Percentiles rank a stretch among this genome's conserved stretches.
Conservation (phyloP, 768 basidiomycete species). For the Coprinellus micaceus region DNA sequence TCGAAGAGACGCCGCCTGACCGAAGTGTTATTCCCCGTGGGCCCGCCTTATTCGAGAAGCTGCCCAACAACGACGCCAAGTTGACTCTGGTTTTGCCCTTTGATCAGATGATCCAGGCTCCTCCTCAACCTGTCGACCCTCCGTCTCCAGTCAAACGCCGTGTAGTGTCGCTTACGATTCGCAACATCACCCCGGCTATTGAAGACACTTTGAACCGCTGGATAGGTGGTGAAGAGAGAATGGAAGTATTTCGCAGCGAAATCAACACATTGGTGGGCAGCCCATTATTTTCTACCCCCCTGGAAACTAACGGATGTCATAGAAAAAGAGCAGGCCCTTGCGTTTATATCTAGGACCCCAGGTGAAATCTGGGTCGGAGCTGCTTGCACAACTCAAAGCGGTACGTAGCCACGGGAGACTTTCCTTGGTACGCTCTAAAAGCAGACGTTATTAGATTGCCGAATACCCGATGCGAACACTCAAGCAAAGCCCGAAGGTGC, state of each 20-base stretch:
- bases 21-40: constrained; percentile 70
- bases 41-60: constrained; percentile 16
- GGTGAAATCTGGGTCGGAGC: no score
- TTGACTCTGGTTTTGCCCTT: constrained; percentile 40
- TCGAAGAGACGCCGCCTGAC: constrained; percentile 57
- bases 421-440: no score
- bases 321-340: no score
- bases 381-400: constrained; percentile 60
- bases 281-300: no score
- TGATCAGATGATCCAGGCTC: constrained; percentile 11
- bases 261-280: constrained; percentile 42
- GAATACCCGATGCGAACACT: constrained; percentile 52
- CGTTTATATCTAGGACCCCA: no score
- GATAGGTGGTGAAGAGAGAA: constrained; percentile 54
- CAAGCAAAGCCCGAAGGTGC: constrained; percentile 42
- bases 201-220: constrained; percentile 61
- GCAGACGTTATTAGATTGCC: not conserved
- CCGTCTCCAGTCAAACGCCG: constrained; percentile 4
- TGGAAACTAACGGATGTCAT: no score
- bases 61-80: constrained; percentile 1
- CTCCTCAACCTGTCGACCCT: not conserved
- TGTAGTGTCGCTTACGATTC: not conserved
- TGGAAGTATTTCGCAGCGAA: constrained; percentile 45
- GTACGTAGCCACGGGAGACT: constrained; percentile 32
- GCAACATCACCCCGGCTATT: constrained; percentile 33